Base-by-base conservation (phyloP, 2,329 filamentous ascomycete species). In the Fusarium sp. region DNA sequence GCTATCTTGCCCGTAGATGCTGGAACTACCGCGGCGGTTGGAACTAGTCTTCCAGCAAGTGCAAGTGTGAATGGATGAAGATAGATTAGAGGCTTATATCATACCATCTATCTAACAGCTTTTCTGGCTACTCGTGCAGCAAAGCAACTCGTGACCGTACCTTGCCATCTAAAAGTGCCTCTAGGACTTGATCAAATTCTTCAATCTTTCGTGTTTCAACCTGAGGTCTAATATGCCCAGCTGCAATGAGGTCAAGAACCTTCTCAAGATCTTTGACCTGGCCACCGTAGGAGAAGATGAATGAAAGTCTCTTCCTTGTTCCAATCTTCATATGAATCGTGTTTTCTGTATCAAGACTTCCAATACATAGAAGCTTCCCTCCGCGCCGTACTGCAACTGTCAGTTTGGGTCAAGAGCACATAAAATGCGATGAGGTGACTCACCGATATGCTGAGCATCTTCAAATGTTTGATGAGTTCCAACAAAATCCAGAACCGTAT, bases 231-330 rank as follows among this genome's bases (percentile, higher is more conserved):
- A 72, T 69, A 7, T 42, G 33, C 0, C 67, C 55, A 14, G 55
- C 33, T 2, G 67, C 55, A 10, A 73, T 58, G 19, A 72, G 53
- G 4, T 56, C n/a, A 17, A 72, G 62, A 3, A 80, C 78, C 40
- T 79, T 73, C 34, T 74, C 66, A n/a, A 84, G 65, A 54, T 83
- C 81, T 13, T 62, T 57, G 2, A 80, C 71, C 56, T 80, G 81
- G 0, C 82, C 82, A 6, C 80, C 81, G 42, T 84, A 84, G 10
- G 79, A 80, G 28, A 83, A 83, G 5, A 82, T 79, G 33, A 78
- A 81, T 14, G 73, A 78, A 4, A 83, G 66, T 31, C 81, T 68
- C 68, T 83, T 83, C 19, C 81, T 71, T 8, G 81, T 82, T 0
- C 80, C 80, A 11, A 79, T 79, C 57, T 83, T 82, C 81, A 83